Base-by-base conservation (phyloP, 1,284 basidiomycete genomes). In the Ustilago crameri region DNA sequence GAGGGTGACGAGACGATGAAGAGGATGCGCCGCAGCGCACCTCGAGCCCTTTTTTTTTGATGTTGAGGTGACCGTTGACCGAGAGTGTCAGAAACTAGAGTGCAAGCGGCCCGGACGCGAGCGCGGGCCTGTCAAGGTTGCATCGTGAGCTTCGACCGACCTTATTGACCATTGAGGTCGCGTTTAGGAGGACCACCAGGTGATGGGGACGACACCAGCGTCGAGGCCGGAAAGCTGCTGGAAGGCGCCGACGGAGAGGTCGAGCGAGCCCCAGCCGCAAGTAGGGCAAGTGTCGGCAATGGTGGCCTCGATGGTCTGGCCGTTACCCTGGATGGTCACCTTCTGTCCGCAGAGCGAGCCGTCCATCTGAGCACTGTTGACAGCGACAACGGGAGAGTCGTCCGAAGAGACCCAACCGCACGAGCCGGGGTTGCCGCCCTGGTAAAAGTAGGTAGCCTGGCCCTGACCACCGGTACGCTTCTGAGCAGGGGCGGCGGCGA, bases 341-440 rank as follows among this genome's bases (percentile, higher is more conserved):
- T 37, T 53, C 64, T 64, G 40, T 0, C 72, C 72, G 51, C 75
- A 76, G 8, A 68, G 42, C 20, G 17, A 37, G 38, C 26, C 9
- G 46, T 62, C 50, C 56, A 66, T 70, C 60, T 73, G 70, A 8
- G 62, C 69, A 14, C 41, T 49, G 58, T 72, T 72, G 50, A 75
- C 57, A 17, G 73, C 73, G 0, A 74, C 71, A 14, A 74, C n/a
- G 0, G 50, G 18, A 1, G 37, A 41, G 3, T n/a, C 43, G 69
- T 83, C 82, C 1, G 27, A 26, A 67, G 76, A 51, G 49, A 43
- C 51, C 22, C 43, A n/a, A 12, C 82, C 81, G 50, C 82, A 83
- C 0, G 51, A 38, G 1, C 82, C 81, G 5, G 78, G 51, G 52
- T 56, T 67, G 10, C 80, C 80, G 30, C 47, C 48, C 68, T 58